Base-by-base conservation (phyloP, 73 alveolate genomes). In the Uronychia binucleata region DNA sequence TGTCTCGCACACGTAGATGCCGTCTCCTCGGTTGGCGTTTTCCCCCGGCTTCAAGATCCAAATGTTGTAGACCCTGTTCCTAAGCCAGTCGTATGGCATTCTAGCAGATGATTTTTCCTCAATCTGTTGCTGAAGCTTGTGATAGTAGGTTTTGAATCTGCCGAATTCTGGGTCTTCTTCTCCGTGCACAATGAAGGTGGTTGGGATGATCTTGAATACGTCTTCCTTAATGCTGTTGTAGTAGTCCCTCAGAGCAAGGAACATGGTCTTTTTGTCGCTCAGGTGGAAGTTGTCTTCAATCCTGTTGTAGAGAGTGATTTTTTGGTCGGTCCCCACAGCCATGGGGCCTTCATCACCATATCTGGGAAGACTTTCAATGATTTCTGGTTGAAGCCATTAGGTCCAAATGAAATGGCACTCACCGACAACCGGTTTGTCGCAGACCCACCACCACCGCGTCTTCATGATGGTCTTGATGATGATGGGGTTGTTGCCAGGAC, bases 41-140 rank as follows among this genome's bases (percentile, higher is more conserved):
- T 83, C 90, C 0, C 90, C 90, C 13, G 90, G 90, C 30, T 83
- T 83, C 35, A 83, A 74, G 30, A 83, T 83, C 90, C 90, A 83
- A 32, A 83, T 75, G 34, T 83, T 83, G 5, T 77, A 46, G 67
- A 5, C 67, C 67, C 67, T 46, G 5, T 19, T 11, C 67, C 19
- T 33, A 32, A 27, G 25, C 33, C 1, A 26, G 13, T 1, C 76
- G 60, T 31, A 1, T 82, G 27, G 58, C 30, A 13, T 33, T 74
- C 1, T 35, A 27, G 27, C 26, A 19, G 1, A n/a, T n/a, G n/a
- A n/a, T n/a, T n/a, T n/a, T n/a, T n/a, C n/a, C n/a, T n/a, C n/a
- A n/a, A n/a, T 19, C 79, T 75, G 59, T 33, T 83, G 79, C 59
- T 83, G 30, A 74, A 28, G 26, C 0, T 26, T 32, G 26, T n/a